These are phyloP conservation scores for Mentha longifolia DNA, from an alignment of 257 asterid species.

Conservation along the genomic window DNA sequence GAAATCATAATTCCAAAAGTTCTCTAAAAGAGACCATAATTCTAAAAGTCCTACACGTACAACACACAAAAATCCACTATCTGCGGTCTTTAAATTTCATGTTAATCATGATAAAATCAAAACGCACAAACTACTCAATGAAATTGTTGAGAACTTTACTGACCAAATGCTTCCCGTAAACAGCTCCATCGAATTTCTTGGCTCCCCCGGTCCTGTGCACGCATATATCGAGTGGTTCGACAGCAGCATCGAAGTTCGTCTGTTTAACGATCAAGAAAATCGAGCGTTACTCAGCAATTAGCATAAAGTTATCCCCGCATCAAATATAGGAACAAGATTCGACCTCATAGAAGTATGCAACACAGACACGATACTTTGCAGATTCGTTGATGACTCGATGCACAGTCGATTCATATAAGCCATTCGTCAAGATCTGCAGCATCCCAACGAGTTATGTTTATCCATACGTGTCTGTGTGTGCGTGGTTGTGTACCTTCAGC, in stretches of 20 bases:
- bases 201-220: slow-evolving; percentile 65
- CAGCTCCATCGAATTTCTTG: slow-evolving; percentile 69
- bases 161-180: slow-evolving; percentile 86
- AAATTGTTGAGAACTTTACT: slow-evolving; percentile 79
- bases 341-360: slow-evolving; percentile 93
- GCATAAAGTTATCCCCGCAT: not conserved
- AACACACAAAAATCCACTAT: too few relatives aligned
- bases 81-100: too few relatives aligned
- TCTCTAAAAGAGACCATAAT: too few relatives aligned
- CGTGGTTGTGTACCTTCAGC: slow-evolving; percentile 61
- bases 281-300: not conserved
- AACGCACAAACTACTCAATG: slow-evolving; percentile 6
- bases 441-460: not conserved
- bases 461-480: not conserved
- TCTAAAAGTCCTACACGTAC: too few relatives aligned
- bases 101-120: too few relatives aligned
- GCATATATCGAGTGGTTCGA: slow-evolving; percentile 72
- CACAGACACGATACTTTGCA: slow-evolving; percentile 69
- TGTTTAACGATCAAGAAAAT: slow-evolving; percentile 30
- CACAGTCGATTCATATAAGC: slow-evolving; percentile 79
- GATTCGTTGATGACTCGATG: slow-evolving; percentile 79
- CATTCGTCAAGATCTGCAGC: slow-evolving; percentile 73
- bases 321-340: slow-evolving; percentile 5
- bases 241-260: slow-evolving; percentile 78
- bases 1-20: too few relatives aligned